Conservation (phyloP, 768 basidiomycete species). For the Kwoniella sp. region DNA sequence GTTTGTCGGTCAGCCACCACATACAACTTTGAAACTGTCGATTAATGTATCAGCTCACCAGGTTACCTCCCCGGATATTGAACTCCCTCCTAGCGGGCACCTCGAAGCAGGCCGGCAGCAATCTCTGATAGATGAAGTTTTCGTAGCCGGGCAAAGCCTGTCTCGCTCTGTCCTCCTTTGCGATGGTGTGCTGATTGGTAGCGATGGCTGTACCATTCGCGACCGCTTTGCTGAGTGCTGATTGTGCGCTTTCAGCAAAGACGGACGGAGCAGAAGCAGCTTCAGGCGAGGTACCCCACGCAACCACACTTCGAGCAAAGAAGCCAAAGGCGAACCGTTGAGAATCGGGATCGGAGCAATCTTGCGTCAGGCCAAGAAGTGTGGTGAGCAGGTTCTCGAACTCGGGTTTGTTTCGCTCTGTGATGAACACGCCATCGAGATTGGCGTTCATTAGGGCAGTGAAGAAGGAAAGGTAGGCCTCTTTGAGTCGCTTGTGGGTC, state of each 20-base stretch:
- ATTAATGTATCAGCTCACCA: conserved; percentile 62
- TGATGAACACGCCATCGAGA: conserved; percentile 80
- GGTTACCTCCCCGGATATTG: conserved; percentile 81
- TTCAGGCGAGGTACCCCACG: conserved; percentile 56
- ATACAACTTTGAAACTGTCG: conserved; percentile 7
- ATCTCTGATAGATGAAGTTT: conserved; percentile 81
- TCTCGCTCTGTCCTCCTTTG: conserved; percentile 45
- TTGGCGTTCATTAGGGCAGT: conserved; percentile 79
- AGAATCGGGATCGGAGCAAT: conserved; percentile 71
- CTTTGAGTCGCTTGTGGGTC: conserved; percentile 77
- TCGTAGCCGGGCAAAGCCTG: conserved; percentile 81
- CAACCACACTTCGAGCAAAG: conserved; percentile 59
- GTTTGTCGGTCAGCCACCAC: no score
- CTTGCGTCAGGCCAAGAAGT: conserved; percentile 72
- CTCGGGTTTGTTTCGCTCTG: conserved; percentile 72
- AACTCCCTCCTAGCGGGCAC: conserved; percentile 77
- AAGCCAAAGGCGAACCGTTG: conserved; percentile 81
- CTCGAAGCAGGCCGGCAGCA: conserved; percentile 79
- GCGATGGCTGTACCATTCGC: conserved; percentile 38
- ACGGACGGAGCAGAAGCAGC: conserved; percentile 41
- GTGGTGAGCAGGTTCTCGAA: conserved; percentile 73
- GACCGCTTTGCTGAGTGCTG: conserved; percentile 55
- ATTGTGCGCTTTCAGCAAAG: conserved; percentile 55
- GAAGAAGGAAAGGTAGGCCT: conserved; percentile 81
- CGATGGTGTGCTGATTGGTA: conserved; percentile 57